These are phyloP conservation scores for Scytalidium sp. DNA, from an alignment of 2,329 filamentous ascomycete species.

Conservation along the genomic window DNA sequence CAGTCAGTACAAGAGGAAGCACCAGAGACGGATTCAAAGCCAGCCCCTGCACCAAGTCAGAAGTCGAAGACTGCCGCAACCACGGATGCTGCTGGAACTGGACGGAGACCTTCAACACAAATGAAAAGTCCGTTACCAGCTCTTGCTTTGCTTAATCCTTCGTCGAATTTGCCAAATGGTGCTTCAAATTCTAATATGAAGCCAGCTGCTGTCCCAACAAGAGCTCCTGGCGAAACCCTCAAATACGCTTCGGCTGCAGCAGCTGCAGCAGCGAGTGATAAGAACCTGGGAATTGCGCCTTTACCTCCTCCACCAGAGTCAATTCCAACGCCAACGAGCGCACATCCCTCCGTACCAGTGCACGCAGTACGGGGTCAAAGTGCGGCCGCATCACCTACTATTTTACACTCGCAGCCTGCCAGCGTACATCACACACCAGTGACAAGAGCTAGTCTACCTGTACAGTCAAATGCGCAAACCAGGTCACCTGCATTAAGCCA, in stretches of 20 bases:
- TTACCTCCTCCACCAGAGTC: conserved; percentile 82
- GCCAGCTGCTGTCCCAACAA: conserved; percentile 80
- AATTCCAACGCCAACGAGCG: conserved; percentile 45
- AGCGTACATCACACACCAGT: conserved; percentile 28
- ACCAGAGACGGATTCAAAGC: conserved; percentile 54
- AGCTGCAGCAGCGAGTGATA: conserved; percentile 86
- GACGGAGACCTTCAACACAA: conserved; percentile 79
- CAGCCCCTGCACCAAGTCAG: conserved; percentile 39
- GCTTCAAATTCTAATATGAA: conserved; percentile 73
- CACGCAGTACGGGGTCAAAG: conserved; percentile 48
- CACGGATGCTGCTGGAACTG: conserved; percentile 54
- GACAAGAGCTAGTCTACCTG: conserved; percentile 32
- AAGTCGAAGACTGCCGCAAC: conserved; percentile 52
- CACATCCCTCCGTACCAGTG: conserved; percentile 26
- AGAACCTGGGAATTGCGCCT: conserved; percentile 88
- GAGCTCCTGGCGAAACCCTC: conserved; percentile 82
- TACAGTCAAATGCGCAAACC: conserved; percentile 34
- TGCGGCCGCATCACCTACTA: conserved; percentile 55
- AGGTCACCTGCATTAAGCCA: conserved; percentile 50
- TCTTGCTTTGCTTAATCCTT: conserved; percentile 80
- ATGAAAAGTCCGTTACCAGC: conserved; percentile 93
- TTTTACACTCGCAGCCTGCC: conserved; percentile 44
- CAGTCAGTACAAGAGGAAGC: conserved; percentile 88
- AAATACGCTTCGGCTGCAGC: conserved; percentile 97
- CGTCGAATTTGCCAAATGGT: conserved; percentile 60